Evolutionary conservation across 495 filamentous ascomycete species (phyloP), one percentile per base, ranked within the genome.

Genomic region (Astrocystis sublimbata): DNA sequence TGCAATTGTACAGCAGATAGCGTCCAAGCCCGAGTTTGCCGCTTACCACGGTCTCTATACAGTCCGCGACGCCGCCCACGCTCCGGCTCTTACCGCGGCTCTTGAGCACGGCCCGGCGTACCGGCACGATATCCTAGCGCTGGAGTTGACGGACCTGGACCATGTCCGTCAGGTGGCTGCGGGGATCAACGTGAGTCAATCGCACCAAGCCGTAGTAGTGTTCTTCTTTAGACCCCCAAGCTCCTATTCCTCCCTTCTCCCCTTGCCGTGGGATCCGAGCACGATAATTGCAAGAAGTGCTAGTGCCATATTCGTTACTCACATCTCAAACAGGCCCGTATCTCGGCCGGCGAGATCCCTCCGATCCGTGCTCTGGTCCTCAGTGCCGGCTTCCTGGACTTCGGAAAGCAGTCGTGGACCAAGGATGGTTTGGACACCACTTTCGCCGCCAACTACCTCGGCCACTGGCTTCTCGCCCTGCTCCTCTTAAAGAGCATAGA

Each of bases 1-100:
- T 75, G 82, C 66, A 72, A 79, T 63, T 71, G 81, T 35, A 67
- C 79, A 62, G 74, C 77, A 64, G 66, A 83, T 60, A 71, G 82
- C 51, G 72, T 76, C 71, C 50, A 62, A 64, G 28, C 75, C 76
- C 26, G 61, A 73, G 9, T 64, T 69, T 40, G 61, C 71, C 15
- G 43, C 59, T 73, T 60, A 67, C 75, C 50, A 70, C 72, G 63
- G 74, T 63, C 36, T 80, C 71, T 55, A 78, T 42, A 71, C 71
- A 10, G 71, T 78, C 42, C 63, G 65, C 4, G 59, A 77, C 41
- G 57, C 67, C 8, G 49, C 78, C 1, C 71, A 73, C 15, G 60
- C 63, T 0, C 65, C 64, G 0, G 72, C 49, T 21, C 65, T 70
- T 24, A 60, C 41, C 15, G n/a, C 51, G 1, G 62, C 63, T 38